These are phyloP conservation scores for Sporothrix mexicana DNA, from an alignment of 2,329 filamentous ascomycete genomes.

Conservation along the genomic window DNA sequence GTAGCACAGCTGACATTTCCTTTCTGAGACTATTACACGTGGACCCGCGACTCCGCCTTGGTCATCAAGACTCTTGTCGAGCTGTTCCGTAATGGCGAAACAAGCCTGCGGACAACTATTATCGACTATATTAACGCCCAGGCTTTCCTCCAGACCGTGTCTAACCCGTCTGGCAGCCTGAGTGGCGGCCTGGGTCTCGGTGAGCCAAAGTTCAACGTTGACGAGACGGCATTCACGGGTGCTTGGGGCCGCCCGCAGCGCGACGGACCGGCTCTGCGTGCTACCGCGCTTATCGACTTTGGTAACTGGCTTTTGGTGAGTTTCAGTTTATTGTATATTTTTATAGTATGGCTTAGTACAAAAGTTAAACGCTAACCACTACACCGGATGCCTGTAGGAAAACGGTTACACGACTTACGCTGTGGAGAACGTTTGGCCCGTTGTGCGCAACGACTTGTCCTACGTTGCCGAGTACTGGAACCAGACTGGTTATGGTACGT, in stretches of 20 bases:
- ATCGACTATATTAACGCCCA: conserved; percentile 72
- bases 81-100: conserved; percentile 57
- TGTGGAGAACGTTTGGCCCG: conserved; percentile 68
- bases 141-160: conserved; percentile 68
- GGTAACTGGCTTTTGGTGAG: too few species aligned
- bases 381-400: too few species aligned
- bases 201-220: conserved; percentile 75
- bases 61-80: conserved; percentile 73
- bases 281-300: conserved; percentile 74
- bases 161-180: conserved; percentile 70
- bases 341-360: too few species aligned
- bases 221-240: conserved; percentile 68
- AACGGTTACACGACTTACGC: conserved; percentile 64
- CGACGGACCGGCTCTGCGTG: conserved; percentile 78
- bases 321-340: too few species aligned
- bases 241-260: conserved; percentile 78
- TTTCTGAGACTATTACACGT: conserved; percentile 69
- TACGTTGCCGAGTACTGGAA: conserved; percentile 79
- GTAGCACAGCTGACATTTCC: too few species aligned
- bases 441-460: conserved; percentile 75
- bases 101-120: conserved; percentile 61
- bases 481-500: conserved; percentile 65
- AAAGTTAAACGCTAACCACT: too few species aligned
- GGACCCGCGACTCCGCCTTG: conserved; percentile 76
- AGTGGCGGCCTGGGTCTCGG: conserved; percentile 62